phyloP scores from a whole-genome alignment of 1,284 basidiomycete genomes.

The Microbotryum silenes-acaulis region DNA sequence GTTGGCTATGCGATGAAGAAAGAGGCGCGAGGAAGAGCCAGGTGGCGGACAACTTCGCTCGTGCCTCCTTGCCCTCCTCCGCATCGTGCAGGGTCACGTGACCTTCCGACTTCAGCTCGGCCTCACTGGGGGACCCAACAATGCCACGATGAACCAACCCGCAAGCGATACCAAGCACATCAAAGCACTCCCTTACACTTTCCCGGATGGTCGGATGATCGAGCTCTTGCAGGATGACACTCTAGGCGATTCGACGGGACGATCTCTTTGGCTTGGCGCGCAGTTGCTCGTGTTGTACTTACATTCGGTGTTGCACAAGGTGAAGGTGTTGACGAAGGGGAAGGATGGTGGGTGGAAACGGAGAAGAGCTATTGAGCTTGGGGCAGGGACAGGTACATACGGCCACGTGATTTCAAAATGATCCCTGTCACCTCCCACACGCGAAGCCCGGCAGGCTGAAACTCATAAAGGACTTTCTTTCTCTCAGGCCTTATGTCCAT shows the following conservation, averaged over 20 bases:
- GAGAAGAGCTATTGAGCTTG: slow-evolving; percentile 60
- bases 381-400: slow-evolving; percentile 61
- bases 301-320: slow-evolving; percentile 22
- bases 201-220: slow-evolving; percentile 39
- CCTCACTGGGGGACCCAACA: no score
- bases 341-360: slow-evolving; percentile 28
- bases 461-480: background rate
- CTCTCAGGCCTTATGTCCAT: slow-evolving; percentile 44
- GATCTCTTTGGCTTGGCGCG: slow-evolving; percentile 77
- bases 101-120: no score
- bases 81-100: no score
- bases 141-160: slow-evolving; percentile 7
- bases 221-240: slow-evolving; percentile 50
- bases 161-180: slow-evolving; percentile 25
- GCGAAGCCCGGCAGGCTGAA: background rate
- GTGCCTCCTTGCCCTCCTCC: no score
- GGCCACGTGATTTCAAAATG: background rate
- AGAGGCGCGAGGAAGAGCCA: no score
- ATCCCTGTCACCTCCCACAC: background rate
- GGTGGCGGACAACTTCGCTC: no score
- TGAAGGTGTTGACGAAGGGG: slow-evolving; percentile 24
- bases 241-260: slow-evolving; percentile 63
- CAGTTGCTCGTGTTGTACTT: slow-evolving; percentile 33
- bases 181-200: slow-evolving; percentile 46
- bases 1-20: no score